Base-by-base conservation (phyloP, 148 eudicot species). In the Amaranthus hypochondriacus region DNA sequence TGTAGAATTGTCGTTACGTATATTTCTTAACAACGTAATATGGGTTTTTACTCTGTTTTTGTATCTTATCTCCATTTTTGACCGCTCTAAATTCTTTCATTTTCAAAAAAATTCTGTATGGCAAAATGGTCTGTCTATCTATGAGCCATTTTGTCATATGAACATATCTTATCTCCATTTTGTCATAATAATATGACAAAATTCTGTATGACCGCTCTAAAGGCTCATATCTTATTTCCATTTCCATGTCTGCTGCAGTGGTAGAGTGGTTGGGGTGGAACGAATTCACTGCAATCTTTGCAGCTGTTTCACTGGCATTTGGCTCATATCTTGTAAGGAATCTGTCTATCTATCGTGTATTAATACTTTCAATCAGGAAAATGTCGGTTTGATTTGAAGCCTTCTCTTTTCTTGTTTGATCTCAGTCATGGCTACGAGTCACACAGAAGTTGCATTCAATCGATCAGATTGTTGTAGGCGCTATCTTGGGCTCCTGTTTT, bases 401-500 rank as follows among this genome's bases (percentile, higher is more conserved):
- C 49, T 58, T 49, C 53, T 14, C 57, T 10, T 58, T 9, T 18
- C 39, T n/a, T 68, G 53, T 59, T 21, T 48, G 7, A 8, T 13
- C 42, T 85, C 90, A 95, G 98, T 83, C 98, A 70, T 95, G 97
- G 97, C 83, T 95, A 68, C 85, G 98, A 77, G 89, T 95, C 48
- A 79, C 90, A 0, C 96, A 88, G 46, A 76, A 76, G 15, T 76
- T 83, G 57, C 98, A 95, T 55, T 88, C 93, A 0, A 63, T 77
- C 58, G 83, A 86, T 85, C 98, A 92, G 85, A 92, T 95, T 64
- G 75, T 63, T 6, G 97, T 92, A 73, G 97, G 98, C 55, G 88
- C 87, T 42, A 43, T 78, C 21, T 7, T 95, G 48, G 98, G 98
- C 49, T 83, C 81, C 13, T 62, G 70, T 39, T 88, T 95, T 76